phyloP scores from a whole-genome alignment of 164 flowering plant genomes.

The Buxus sempervirens region DNA sequence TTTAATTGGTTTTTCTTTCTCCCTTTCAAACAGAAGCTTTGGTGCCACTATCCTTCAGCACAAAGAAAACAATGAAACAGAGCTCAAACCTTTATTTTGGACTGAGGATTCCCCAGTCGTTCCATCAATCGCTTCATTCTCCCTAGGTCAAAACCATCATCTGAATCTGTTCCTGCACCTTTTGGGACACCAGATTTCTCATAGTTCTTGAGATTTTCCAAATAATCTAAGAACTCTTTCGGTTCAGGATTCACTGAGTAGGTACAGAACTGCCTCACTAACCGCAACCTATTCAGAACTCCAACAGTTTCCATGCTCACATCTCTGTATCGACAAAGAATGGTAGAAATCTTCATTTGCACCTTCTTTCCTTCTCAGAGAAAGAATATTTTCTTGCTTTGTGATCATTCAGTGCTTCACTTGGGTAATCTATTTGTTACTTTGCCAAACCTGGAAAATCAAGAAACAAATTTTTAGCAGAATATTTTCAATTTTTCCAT shows the following conservation, averaged over 20 bases:
- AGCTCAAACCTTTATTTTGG: constrained; percentile 64
- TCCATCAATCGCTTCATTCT: constrained; percentile 77
- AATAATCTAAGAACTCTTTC: constrained; percentile 51
- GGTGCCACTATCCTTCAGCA: neutral
- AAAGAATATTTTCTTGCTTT: too few species aligned
- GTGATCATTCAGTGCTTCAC: too few species aligned
- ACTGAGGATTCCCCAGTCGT: constrained; percentile 75
- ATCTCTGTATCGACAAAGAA: constrained; percentile 9
- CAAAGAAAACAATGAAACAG: neutral
- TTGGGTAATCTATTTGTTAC: too few species aligned
- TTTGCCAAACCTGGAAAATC: too few species aligned
- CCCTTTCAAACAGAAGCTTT: neutral
- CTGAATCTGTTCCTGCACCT: constrained; percentile 87
- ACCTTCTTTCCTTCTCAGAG: too few species aligned
- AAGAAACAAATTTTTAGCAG: too few species aligned
- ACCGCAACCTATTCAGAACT: constrained; percentile 13
- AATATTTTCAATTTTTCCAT: too few species aligned
- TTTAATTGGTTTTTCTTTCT: neutral
- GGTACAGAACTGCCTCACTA: constrained; percentile 11
- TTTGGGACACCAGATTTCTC: constrained; percentile 84
- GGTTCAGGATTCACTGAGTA: constrained; percentile 42
- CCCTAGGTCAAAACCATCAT: constrained; percentile 81
- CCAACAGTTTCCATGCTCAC: constrained; percentile 3
- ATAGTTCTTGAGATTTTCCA: constrained; percentile 74
- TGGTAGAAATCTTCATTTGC: neutral